Evolutionary conservation across 768 basidiomycete genomes (phyloP).

Genomic region (Imleria badia): DNA sequence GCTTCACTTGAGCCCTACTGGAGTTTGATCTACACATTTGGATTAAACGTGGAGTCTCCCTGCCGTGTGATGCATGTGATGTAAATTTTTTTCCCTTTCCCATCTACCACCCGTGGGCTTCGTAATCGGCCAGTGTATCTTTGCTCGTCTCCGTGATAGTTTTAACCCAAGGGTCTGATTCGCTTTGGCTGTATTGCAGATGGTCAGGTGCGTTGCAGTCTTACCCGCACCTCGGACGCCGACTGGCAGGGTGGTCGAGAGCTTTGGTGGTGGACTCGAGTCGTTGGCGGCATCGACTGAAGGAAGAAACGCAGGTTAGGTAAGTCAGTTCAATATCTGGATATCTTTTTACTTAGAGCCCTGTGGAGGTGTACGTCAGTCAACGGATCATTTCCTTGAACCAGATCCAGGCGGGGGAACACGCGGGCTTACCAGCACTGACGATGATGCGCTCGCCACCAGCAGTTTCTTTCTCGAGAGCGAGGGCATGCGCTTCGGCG

Average conservation of each 20-base stretch:
- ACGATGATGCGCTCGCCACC: slow-evolving; percentile 59
- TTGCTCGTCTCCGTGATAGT: slow-evolving; percentile 39
- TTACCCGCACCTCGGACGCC: slow-evolving; percentile 36
- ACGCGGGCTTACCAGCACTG: slow-evolving; percentile 26
- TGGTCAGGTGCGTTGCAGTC: slow-evolving; percentile 24
- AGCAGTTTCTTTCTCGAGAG: slow-evolving; percentile 51
- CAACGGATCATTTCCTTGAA: background rate
- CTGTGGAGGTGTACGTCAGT: slow-evolving; percentile 6
- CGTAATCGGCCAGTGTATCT: slow-evolving; percentile 44
- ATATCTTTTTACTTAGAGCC: slow-evolving; percentile 15
- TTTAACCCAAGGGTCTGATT: slow-evolving; percentile 40
- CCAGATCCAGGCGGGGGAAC: too few relatives aligned
- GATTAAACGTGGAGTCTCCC: too few relatives aligned
- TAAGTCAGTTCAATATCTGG: background rate
- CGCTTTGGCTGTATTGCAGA: slow-evolving; percentile 39
- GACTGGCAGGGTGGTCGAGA: slow-evolving; percentile 29
- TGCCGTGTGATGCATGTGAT: background rate
- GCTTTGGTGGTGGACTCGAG: slow-evolving; percentile 30
- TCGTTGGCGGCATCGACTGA: slow-evolving; percentile 41
- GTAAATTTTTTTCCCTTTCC: background rate
- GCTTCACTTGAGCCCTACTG: too few relatives aligned
- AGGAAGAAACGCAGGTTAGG: background rate
- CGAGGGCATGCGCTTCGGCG: slow-evolving; percentile 51
- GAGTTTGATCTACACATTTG: too few relatives aligned
- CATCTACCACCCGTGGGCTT: slow-evolving; percentile 41